phyloP scores from a whole-genome alignment of 1,139 yeast genomes.

The Debaryomyces robertsiae region DNA sequence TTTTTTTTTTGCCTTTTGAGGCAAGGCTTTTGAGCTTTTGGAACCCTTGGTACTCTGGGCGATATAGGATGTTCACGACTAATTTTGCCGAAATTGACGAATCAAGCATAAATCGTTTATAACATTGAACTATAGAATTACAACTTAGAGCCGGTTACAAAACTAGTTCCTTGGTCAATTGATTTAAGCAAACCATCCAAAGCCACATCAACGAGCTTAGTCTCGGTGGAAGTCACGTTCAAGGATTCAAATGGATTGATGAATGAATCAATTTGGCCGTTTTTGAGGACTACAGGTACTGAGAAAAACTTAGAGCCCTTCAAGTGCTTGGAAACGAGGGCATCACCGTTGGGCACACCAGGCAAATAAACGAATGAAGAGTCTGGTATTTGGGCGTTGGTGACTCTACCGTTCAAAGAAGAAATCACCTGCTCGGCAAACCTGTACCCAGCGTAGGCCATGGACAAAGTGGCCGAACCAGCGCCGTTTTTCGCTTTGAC shows the following conservation, averaged over 20 bases:
- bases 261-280: constrained; percentile 52
- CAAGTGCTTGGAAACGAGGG: constrained; percentile 41
- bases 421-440: constrained; percentile 56
- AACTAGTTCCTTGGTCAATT: constrained; percentile 61
- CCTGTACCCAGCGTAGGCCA: constrained; percentile 77
- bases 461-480: constrained; percentile 76
- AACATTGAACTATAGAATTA: constrained; percentile 29
- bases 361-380: constrained; percentile 65
- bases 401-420: constrained; percentile 38
- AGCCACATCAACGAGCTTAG: constrained; percentile 51
- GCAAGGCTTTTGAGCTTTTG: too few species aligned
- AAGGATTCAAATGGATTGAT: constrained; percentile 45
- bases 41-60: too few species aligned
- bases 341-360: constrained; percentile 53
- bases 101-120: constrained; percentile 5
- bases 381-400: constrained; percentile 40
- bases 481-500: constrained; percentile 77
- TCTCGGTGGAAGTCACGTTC: constrained; percentile 44
- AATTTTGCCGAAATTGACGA: too few species aligned
- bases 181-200: constrained; percentile 56
- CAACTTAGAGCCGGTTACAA: constrained; percentile 54
- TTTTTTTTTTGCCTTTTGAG: constrained; percentile 15
- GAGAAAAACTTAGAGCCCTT: constrained; percentile 57
- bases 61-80: too few species aligned
- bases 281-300: constrained; percentile 57